Percentiles rank a stretch among this genome's conserved stretches.
phyloP scores from a whole-genome alignment of 768 basidiomycete genomes.

The Mrakia gelida region DNA sequence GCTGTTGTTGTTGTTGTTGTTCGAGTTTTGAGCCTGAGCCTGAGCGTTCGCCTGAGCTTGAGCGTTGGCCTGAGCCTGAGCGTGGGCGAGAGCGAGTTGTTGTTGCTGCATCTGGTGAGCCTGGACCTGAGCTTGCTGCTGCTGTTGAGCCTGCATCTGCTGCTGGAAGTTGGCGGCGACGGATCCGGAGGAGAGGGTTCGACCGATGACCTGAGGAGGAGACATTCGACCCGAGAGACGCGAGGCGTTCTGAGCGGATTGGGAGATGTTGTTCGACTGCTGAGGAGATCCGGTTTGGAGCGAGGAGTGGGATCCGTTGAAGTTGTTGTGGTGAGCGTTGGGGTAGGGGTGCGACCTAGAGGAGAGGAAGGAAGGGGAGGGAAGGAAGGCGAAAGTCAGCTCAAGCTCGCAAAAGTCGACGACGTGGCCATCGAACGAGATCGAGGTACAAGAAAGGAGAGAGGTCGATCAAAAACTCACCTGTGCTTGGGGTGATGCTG shows the following conservation, averaged over 20 bases:
- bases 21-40: background rate
- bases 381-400: background rate
- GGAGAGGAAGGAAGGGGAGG: background rate
- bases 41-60: background rate
- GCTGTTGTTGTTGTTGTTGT: slow-evolving; percentile 1
- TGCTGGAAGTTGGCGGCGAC: slow-evolving; percentile 26
- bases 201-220: slow-evolving; percentile 13
- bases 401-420: background rate
- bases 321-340: slow-evolving; percentile 39
- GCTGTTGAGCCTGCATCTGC: slow-evolving; percentile 29
- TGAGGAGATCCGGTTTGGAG: slow-evolving; percentile 35
- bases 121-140: slow-evolving; percentile 16
- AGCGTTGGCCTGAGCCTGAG: background rate
- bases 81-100: slow-evolving; percentile 15
- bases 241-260: slow-evolving; percentile 8
- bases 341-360: slow-evolving; percentile 31
- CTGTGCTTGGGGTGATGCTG: slow-evolving; percentile 31
- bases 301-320: slow-evolving; percentile 29
- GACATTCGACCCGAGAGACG: slow-evolving; percentile 28
- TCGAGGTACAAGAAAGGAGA: background rate
- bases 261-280: slow-evolving; percentile 7
- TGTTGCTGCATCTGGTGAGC: slow-evolving; percentile 13
- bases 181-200: background rate
- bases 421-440: background rate
- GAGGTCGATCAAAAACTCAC: background rate